Evolutionary conservation across 768 basidiomycete species (phyloP).

Genomic region (Mycena belliarum): DNA sequence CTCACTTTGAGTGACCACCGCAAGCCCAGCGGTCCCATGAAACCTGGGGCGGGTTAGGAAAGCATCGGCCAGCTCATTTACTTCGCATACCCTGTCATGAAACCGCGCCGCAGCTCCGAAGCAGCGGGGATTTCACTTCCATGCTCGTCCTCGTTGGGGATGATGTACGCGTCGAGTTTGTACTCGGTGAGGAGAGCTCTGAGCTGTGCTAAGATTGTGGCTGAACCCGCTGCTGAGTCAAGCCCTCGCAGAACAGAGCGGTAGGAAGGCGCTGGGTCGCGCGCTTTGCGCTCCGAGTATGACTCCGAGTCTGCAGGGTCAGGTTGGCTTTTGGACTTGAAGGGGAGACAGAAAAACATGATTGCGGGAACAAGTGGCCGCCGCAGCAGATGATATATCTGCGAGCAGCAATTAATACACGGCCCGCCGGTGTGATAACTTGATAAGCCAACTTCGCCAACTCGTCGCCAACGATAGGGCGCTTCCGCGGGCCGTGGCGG

Average conservation of each 20-base stretch:
- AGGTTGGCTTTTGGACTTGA: not conserved
- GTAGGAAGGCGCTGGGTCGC: slow-evolving; percentile 6
- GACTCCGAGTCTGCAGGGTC: not conserved
- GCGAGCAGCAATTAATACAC: no score
- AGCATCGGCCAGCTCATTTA: not conserved
- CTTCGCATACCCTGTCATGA: slow-evolving; percentile 53
- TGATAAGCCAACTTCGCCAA: no score
- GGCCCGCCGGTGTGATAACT: no score
- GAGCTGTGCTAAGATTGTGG: slow-evolving; percentile 7
- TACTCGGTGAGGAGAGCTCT: slow-evolving; percentile 17
- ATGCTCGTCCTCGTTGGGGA: slow-evolving; percentile 59
- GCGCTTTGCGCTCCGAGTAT: not conserved
- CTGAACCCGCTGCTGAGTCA: slow-evolving; percentile 14
- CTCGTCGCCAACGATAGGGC: no score
- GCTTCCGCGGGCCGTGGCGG: no score
- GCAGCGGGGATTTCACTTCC: slow-evolving; percentile 56
- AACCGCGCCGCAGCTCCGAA: slow-evolving; percentile 56
- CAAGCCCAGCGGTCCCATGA: slow-evolving; percentile 54
- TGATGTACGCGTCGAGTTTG: slow-evolving; percentile 29
- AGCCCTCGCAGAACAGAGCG: slow-evolving; percentile 5
- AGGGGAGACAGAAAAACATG: slow-evolving; percentile 21
- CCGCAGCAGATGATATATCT: no score
- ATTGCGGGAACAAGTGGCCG: not conserved
- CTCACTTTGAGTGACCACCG: slow-evolving; percentile 47
- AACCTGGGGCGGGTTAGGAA: slow-evolving; percentile 36